phyloP scores from a whole-genome alignment of 495 filamentous ascomycete species.

The Podospora pseudoanserina region DNA sequence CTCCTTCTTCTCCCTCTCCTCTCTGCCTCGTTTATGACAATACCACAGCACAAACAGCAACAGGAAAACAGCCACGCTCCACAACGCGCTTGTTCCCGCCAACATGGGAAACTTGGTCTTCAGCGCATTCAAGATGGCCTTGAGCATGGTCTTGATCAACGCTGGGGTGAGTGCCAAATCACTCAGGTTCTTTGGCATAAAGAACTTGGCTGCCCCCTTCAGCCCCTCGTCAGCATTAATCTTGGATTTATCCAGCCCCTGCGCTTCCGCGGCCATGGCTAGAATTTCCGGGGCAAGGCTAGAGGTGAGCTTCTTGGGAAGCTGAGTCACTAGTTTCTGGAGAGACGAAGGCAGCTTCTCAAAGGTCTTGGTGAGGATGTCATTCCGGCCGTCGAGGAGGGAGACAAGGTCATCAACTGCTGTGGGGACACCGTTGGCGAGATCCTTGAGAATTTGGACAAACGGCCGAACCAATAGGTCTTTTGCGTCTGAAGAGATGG shows the following conservation, averaged over 20 bases:
- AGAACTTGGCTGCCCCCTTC: conserved; percentile 35
- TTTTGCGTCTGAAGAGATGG: conserved; percentile 72
- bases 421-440: conserved; percentile 87
- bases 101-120: conserved; percentile 81
- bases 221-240: conserved; percentile 27
- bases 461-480: conserved; percentile 66
- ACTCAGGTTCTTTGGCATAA: conserved; percentile 53
- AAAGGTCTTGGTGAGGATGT: conserved; percentile 70
- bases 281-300: conserved; percentile 74
- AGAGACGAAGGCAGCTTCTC: conserved; percentile 72
- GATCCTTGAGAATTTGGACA: conserved; percentile 81
- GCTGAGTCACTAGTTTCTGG: conserved; percentile 80
- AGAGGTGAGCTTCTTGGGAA: conserved; percentile 76
- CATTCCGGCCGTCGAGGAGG: conserved; percentile 76
- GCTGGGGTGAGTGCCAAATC: conserved; percentile 84
- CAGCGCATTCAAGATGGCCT: conserved; percentile 79
- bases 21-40: conserved; percentile 87
- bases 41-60: conserved; percentile 94
- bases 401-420: conserved; percentile 84
- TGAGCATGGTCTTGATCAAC: conserved; percentile 73
- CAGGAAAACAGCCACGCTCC: conserved; percentile 80
- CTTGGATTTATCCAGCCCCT: conserved; percentile 46
- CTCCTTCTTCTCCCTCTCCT: conserved; percentile 75
- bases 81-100: conserved; percentile 76
- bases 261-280: conserved; percentile 67